Evolutionary conservation across 1,284 basidiomycete genomes (phyloP), one percentile per base, ranked within the genome.

Genomic region (Trichosporon coremiiforme): DNA sequence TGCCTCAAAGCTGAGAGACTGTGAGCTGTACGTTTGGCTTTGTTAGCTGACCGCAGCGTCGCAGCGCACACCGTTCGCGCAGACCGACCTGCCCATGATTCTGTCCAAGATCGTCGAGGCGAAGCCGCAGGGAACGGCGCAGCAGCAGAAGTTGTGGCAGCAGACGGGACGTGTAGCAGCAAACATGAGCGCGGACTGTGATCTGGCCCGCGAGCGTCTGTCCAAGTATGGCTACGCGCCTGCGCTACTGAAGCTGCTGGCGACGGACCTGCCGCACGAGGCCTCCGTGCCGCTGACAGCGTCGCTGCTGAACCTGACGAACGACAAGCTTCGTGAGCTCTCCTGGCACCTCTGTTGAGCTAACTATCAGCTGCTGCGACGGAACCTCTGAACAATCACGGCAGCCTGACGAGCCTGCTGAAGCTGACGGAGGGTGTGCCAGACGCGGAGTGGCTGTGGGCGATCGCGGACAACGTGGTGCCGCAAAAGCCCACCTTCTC

Each of bases 101-200:
- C 63, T 68, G 29, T 20, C 29, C 31, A 63, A 53, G 57, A 66
- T 69, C 15, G 65, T 47, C 4, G 33, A 15, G 31, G 20, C 25
- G 45, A 66, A 62, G 57, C 31, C 57, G 31, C 12, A 12, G 2
- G 57, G 57, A 6, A 8, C 57, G 13, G 15, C 57, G 31, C 29
- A 31, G 31, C 57, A 62, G 57, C 15, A 33, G 29, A 62, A 33
- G 29, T 15, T 62, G 31, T 62, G 57, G 57, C 57, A 35, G n/a
- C 77, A 81, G 68, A 70, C 73, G 4, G 78, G 75, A 0, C 71
- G 82, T 33, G 78, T 78, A 1, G 79, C 77, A 1, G 79, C 79
- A 7, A 83, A 83, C 69, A 64, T 82, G 8, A 75, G 70, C 1
- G 77, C 78, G 0, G 78, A 80, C 41, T 73, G 68, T 53, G 77